Conservation (phyloP, 192 early-diverging fungal species). For the Spizellomyces sp. region DNA sequence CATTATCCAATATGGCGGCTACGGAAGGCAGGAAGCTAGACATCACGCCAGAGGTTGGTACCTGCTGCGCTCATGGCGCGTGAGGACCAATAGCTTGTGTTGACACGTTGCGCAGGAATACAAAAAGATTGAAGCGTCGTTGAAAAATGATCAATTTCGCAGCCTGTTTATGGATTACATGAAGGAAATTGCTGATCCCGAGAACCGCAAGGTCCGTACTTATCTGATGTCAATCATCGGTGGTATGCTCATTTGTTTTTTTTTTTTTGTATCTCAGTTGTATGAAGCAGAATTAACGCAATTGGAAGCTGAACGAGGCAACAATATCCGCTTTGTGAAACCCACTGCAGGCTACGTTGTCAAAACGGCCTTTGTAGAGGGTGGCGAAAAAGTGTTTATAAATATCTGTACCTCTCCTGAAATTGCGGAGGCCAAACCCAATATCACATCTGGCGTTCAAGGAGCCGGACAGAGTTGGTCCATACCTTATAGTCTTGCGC, state of each 20-base stretch:
- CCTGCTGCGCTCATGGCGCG: no score
- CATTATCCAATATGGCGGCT: no score
- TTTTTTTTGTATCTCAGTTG: constrained; percentile 30
- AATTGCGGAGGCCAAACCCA: constrained; percentile 35
- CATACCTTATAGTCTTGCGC: constrained; percentile 56
- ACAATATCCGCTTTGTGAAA: constrained; percentile 55
- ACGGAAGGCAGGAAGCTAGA: no score
- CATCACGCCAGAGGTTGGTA: no score
- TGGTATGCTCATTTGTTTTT: not conserved
- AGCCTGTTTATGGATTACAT: constrained; percentile 58
- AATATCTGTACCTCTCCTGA: constrained; percentile 57
- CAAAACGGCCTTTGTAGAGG: constrained; percentile 40
- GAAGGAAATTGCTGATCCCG: constrained; percentile 60
- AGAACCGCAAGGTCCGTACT: constrained; percentile 45
- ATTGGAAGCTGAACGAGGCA: constrained; percentile 56
- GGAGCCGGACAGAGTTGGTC: constrained; percentile 47
- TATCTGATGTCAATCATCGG: not conserved
- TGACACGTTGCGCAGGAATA: constrained; percentile 36
- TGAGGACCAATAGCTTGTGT: no score
- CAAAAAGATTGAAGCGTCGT: constrained; percentile 46
- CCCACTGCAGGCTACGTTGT: constrained; percentile 47
- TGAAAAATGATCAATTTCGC: constrained; percentile 58
- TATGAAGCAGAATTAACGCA: constrained; percentile 55
- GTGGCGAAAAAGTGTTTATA: constrained; percentile 52
- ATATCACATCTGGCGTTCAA: not conserved